phyloP scores from a whole-genome alignment of 495 filamentous ascomycete genomes.

The Parachaetomium inaequale region DNA sequence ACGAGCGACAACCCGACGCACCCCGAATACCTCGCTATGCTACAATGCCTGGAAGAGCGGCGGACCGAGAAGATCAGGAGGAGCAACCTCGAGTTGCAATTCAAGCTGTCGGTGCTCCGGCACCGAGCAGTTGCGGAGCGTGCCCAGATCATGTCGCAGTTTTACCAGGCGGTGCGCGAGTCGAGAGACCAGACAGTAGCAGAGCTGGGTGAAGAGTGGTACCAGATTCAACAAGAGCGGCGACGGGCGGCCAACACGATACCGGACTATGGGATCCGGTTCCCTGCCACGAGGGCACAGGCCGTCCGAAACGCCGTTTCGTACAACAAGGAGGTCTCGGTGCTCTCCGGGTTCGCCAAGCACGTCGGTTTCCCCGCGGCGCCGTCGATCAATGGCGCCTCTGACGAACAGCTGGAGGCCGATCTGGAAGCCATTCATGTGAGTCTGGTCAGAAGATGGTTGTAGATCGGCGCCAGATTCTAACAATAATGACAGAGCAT shows the following conservation, averaged over 20 bases:
- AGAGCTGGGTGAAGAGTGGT: constrained; percentile 76
- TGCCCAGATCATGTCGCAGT: constrained; percentile 79
- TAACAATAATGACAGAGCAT: constrained; percentile 32
- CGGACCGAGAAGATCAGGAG: constrained; percentile 73
- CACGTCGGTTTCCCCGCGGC: constrained; percentile 94
- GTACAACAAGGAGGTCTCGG: constrained; percentile 90
- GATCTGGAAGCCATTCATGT: constrained; percentile 89
- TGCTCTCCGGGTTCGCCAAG: constrained; percentile 86
- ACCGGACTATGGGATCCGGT: constrained; percentile 71
- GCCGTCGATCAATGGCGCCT: constrained; percentile 70
- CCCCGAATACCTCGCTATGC: constrained; percentile 80
- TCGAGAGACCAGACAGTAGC: constrained; percentile 76
- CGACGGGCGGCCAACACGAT: constrained; percentile 77
- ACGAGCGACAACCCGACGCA: constrained; percentile 73
- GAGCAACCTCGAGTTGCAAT: constrained; percentile 66
- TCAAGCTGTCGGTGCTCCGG: constrained; percentile 66
- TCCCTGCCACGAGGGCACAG: constrained; percentile 64
- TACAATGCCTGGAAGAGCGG: constrained; percentile 76
- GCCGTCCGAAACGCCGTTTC: constrained; percentile 75
- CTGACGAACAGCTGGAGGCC: constrained; percentile 70
- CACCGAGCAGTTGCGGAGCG: constrained; percentile 73
- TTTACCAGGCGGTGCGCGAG: constrained; percentile 76
- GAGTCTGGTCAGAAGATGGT: constrained; percentile 40
- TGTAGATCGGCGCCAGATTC: neutral
- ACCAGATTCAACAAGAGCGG: constrained; percentile 86